phyloP scores from a whole-genome alignment of 306 rosid genomes.

The Leucaena leucocephala region DNA sequence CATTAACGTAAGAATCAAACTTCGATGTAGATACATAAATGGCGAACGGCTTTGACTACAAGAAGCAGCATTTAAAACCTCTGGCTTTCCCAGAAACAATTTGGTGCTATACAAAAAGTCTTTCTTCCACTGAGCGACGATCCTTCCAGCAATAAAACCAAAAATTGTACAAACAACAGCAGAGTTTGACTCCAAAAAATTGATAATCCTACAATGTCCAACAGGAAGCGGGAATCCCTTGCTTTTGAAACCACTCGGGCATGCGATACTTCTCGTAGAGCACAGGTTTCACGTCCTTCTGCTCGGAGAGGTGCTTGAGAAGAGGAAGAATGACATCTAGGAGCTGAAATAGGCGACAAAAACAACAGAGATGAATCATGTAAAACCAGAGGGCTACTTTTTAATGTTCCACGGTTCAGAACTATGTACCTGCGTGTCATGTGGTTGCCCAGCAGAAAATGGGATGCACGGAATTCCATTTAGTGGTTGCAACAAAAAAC shows the following conservation, averaged over 20 bases:
- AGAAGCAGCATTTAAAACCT: constrained; percentile 2
- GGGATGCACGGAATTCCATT: constrained; percentile 23
- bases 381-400: not conserved
- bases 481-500: constrained; percentile 21
- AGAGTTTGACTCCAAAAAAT: not conserved
- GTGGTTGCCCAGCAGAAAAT: constrained; percentile 15
- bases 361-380: not conserved
- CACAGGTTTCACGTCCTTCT: constrained; percentile 19
- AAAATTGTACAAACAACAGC: not conserved
- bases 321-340: constrained; percentile 22
- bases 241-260: constrained; percentile 25
- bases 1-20: not conserved
- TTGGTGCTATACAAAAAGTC: not conserved
- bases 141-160: constrained; percentile 6
- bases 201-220: constrained; percentile 8
- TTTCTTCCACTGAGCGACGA: not conserved
- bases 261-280: constrained; percentile 11
- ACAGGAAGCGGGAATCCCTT: constrained; percentile 22
- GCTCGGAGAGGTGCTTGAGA: constrained; percentile 20
- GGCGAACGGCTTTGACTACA: not conserved
- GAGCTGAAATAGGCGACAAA: not conserved
- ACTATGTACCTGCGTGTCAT: constrained; percentile 11
- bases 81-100: constrained; percentile 3
- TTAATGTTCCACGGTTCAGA: not conserved
- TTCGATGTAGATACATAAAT: not conserved